Evolutionary conservation across 352 stramenopile species (phyloP).

Genomic region (Phytophthora fragariae): DNA sequence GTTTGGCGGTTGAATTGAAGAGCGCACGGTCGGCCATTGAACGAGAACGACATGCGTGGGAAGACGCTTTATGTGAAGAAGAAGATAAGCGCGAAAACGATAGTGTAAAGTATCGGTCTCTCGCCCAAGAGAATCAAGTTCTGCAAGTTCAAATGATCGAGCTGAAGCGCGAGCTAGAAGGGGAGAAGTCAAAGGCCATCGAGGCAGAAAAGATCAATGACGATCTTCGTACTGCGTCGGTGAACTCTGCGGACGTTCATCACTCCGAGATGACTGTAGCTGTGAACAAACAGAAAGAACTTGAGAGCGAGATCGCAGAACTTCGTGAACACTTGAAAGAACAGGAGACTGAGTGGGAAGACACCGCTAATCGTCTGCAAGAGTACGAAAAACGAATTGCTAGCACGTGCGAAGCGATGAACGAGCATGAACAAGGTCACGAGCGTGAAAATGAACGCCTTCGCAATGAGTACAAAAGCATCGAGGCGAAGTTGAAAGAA

Average conservation of each 20-base stretch:
- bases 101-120: constrained; percentile 40
- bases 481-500: constrained; percentile 56
- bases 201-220: constrained; percentile 25
- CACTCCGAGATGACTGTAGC: constrained; percentile 27
- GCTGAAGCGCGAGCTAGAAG: constrained; percentile 38
- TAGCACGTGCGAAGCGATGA: constrained; percentile 76
- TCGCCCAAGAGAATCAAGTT: constrained; percentile 41
- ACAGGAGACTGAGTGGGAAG: constrained; percentile 64
- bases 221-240: constrained; percentile 25
- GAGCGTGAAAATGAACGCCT: constrained; percentile 64
- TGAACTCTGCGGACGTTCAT: constrained; percentile 12
- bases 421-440: constrained; percentile 69
- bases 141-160: constrained; percentile 42
- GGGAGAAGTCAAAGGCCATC: constrained; percentile 26
- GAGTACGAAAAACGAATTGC: constrained; percentile 79
- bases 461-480: constrained; percentile 39
- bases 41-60: constrained; percentile 44
- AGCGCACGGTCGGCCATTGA: constrained; percentile 21
- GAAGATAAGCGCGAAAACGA: constrained; percentile 36
- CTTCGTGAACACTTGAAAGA: constrained; percentile 47
- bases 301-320: constrained; percentile 44
- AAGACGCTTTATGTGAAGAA: constrained; percentile 35
- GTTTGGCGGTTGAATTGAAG: constrained; percentile 35
- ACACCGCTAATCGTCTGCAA: constrained; percentile 70
- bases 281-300: constrained; percentile 20